Conservation (phyloP, 169 alveolate genomes). For the Babesia caballi region DNA sequence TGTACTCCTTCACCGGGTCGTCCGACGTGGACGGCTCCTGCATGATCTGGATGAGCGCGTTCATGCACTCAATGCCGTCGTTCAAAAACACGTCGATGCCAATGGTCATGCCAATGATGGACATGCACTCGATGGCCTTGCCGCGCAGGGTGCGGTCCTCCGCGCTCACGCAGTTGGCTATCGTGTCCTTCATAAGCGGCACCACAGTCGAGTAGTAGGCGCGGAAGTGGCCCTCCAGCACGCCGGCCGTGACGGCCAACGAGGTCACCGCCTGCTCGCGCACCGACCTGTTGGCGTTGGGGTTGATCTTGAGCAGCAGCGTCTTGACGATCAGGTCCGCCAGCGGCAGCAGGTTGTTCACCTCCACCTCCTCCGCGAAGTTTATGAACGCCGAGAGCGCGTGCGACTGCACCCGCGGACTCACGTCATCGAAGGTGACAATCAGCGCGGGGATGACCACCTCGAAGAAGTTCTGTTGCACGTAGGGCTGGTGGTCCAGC, state of each 20-base stretch:
- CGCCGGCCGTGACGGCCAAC: slow-evolving; percentile 90
- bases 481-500: slow-evolving; percentile 87
- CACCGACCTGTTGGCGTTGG: slow-evolving; percentile 67
- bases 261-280: slow-evolving; percentile 88
- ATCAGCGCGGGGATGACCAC: slow-evolving; percentile 81
- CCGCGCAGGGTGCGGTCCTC: slow-evolving; percentile 86
- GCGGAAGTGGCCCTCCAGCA: slow-evolving; percentile 83
- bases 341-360: slow-evolving; percentile 78
- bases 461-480: slow-evolving; percentile 76
- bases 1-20: slow-evolving; percentile 85
- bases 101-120: slow-evolving; percentile 86
- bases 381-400: slow-evolving; percentile 89
- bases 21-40: slow-evolving; percentile 81
- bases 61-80: slow-evolving; percentile 84
- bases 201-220: slow-evolving; percentile 81
- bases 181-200: slow-evolving; percentile 82
- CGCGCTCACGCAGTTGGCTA: slow-evolving; percentile 70
- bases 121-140: slow-evolving; percentile 87
- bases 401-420: slow-evolving; percentile 85
- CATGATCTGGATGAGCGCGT: slow-evolving; percentile 78
- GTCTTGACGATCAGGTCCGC: slow-evolving; percentile 80
- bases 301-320: slow-evolving; percentile 70
- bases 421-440: slow-evolving; percentile 78
- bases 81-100: slow-evolving; percentile 75
- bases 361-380: slow-evolving; percentile 86